A percentile compares a stretch with the other conserved stretches of the same genome.
phyloP scores from a whole-genome alignment of 805 yeast species.

The Sungouiozyma intestinalis region DNA sequence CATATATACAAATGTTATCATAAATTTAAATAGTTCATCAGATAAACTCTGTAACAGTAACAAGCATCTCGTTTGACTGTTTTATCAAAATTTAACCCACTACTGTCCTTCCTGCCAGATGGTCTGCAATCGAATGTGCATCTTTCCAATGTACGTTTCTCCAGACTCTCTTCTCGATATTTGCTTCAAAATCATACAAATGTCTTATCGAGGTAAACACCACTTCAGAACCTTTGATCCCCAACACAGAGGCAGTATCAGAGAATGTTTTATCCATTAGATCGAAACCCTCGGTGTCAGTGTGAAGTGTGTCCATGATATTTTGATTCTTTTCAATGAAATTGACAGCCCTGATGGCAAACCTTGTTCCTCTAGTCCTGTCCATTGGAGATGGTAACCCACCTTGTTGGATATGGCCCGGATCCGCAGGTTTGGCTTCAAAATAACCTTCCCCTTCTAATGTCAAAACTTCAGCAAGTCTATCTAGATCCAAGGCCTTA shows the following conservation, averaged over 20 bases:
- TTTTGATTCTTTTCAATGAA: slow-evolving; percentile 43
- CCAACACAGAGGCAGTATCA: slow-evolving; percentile 69
- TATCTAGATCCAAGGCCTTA: slow-evolving; percentile 51
- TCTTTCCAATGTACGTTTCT: slow-evolving; percentile 76
- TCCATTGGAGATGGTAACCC: slow-evolving; percentile 69
- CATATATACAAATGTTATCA: too few species aligned
- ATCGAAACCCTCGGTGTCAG: slow-evolving; percentile 19
- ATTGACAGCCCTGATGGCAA: slow-evolving; percentile 57
- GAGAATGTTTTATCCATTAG: slow-evolving; percentile 26
- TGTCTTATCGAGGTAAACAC: slow-evolving; percentile 62
- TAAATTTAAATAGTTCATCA: too few species aligned
- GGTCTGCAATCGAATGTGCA: slow-evolving; percentile 68
- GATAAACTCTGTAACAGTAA: too few species aligned
- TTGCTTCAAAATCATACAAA: slow-evolving; percentile 82
- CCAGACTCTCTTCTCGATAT: slow-evolving; percentile 72
- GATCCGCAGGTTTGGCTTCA: slow-evolving; percentile 70
- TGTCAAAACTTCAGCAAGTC: slow-evolving; percentile 55
- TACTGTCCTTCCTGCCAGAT: slow-evolving; percentile 61
- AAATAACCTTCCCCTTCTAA: slow-evolving; percentile 53
- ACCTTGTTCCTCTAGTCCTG: slow-evolving; percentile 62
- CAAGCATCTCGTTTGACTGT: too few species aligned
- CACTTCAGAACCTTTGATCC: slow-evolving; percentile 68
- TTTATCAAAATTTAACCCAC: too few species aligned
- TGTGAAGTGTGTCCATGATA: slow-evolving; percentile 19
- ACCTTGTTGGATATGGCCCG: slow-evolving; percentile 89